phyloP scores from a whole-genome alignment of 2,329 filamentous ascomycete genomes.

The Cercospora sesami region DNA sequence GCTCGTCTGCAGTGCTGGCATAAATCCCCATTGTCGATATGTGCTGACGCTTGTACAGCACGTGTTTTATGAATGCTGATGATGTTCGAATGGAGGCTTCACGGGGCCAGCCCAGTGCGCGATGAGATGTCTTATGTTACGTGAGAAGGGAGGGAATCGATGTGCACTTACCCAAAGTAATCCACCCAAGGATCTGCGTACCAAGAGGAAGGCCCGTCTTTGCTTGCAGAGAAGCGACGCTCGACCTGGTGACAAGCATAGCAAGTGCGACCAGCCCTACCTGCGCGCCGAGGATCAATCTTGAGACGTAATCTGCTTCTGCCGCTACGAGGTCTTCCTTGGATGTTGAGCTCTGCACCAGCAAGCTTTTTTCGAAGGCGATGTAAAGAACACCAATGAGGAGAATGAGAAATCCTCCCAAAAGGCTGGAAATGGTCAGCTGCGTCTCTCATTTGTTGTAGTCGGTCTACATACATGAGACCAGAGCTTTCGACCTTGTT shows the following conservation, averaged over 20 bases:
- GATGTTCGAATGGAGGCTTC: neutral
- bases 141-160: neutral
- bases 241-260: constrained; percentile 83
- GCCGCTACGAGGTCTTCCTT: constrained; percentile 35
- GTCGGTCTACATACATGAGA: constrained; percentile 63
- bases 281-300: constrained; percentile 66
- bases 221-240: constrained; percentile 78
- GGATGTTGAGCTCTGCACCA: constrained; percentile 44
- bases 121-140: neutral
- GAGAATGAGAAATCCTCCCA: constrained; percentile 78
- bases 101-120: neutral
- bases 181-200: constrained; percentile 84
- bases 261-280: constrained; percentile 76
- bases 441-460: neutral
- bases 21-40: constrained; percentile 19
- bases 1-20: constrained; percentile 7
- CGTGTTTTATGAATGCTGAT: neutral
- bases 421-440: constrained; percentile 53
- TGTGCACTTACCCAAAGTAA: constrained; percentile 62
- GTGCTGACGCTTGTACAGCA: neutral
- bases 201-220: constrained; percentile 81
- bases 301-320: constrained; percentile 52
- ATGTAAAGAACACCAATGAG: constrained; percentile 75
- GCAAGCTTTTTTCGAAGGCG: constrained; percentile 68
- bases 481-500: constrained; percentile 77